Conservation (phyloP, 108 stramenopile genomes). For the Conticribra guillardii region DNA sequence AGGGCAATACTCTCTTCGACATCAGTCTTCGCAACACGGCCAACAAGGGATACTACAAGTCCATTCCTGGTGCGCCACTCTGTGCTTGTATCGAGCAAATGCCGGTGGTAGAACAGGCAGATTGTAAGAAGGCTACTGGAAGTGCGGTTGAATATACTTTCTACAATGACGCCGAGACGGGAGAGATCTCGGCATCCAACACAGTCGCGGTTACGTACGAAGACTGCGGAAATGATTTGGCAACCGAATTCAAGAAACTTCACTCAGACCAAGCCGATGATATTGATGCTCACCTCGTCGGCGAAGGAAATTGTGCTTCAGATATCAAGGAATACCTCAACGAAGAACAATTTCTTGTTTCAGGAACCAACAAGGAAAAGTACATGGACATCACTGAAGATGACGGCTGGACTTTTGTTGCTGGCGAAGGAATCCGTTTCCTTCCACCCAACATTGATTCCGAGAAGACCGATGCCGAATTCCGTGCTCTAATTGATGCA, state of each 20-base stretch:
- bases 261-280: conserved; percentile 5
- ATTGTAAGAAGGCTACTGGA: conserved; percentile 10
- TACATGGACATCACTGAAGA: conserved; percentile 13
- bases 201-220: conserved; percentile 12
- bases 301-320: conserved; percentile 4
- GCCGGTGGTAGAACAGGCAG: conserved; percentile 24
- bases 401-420: conserved; percentile 15
- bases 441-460: conserved; percentile 22
- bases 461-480: conserved; percentile 14
- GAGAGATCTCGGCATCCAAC: conserved; percentile 23
- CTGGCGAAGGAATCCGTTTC: conserved; percentile 32
- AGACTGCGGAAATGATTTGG: conserved; percentile 22
- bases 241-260: conserved; percentile 18
- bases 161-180: conserved; percentile 10
- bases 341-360: conserved; percentile 21
- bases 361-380: neutral
- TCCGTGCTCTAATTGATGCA: conserved; percentile 25
- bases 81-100: conserved; percentile 53
- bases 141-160: conserved; percentile 14
- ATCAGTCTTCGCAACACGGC: conserved; percentile 29
- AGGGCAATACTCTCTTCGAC: conserved; percentile 33
- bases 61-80: conserved; percentile 52
- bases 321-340: conserved; percentile 20
- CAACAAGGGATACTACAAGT: conserved; percentile 38
- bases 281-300: conserved; percentile 36